These are phyloP conservation scores for Penicillium coffeae DNA, from an alignment of 495 filamentous ascomycete species.

Conservation along the genomic window DNA sequence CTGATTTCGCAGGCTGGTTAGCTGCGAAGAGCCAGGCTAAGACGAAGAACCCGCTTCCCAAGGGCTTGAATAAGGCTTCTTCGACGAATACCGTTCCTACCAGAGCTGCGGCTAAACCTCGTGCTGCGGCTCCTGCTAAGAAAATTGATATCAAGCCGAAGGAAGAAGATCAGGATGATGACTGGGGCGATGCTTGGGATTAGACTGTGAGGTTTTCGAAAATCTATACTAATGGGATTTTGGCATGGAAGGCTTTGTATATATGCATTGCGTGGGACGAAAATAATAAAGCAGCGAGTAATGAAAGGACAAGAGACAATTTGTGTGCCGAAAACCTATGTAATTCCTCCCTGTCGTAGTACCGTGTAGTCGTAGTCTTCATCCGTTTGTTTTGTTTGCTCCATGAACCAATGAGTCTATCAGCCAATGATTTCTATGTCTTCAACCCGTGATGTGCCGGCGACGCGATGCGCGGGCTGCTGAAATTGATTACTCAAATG, in stretches of 20 bases:
- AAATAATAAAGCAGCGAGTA: no score
- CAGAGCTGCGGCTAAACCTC: constrained; percentile 40
- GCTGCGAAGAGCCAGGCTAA: constrained; percentile 78
- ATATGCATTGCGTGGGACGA: constrained; percentile 2
- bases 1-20: constrained; percentile 91
- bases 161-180: constrained; percentile 46
- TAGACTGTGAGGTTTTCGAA: constrained; percentile 7
- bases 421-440: no score
- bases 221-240: not conserved
- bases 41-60: constrained; percentile 65
- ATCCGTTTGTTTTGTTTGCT: no score
- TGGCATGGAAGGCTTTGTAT: constrained; percentile 2
- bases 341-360: no score
- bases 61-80: constrained; percentile 62
- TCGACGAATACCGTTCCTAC: constrained; percentile 26
- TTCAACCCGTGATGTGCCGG: no score
- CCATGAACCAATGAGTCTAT: no score
- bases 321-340: no score
- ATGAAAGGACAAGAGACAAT: no score
- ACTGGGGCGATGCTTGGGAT: constrained; percentile 58
- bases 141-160: constrained; percentile 50
- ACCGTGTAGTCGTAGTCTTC: no score
- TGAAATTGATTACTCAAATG: no score
- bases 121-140: constrained; percentile 35
- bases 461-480: no score